Evolutionary conservation across 2,329 filamentous ascomycete species (phyloP), one percentile per base, ranked within the genome.

Genomic region (Fusarium sp.): DNA sequence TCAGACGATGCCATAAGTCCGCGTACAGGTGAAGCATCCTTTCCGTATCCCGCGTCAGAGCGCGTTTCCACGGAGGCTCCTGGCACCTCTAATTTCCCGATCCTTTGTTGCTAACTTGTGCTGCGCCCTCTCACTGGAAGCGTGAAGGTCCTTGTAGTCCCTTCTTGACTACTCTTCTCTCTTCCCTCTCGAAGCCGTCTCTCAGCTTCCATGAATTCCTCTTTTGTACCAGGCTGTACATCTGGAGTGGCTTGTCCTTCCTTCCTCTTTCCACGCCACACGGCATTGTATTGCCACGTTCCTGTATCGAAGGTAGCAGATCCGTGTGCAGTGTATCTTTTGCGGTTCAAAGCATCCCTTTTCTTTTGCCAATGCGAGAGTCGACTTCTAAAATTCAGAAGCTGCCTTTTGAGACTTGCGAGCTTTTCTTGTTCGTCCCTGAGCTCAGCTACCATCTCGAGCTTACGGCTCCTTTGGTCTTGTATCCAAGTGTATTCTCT

Each of bases 151-250:
- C 45, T 14, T 31, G 22, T 10, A 14, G 16, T 11, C 31, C 15
- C n/a, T 20, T 24, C 16, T 7, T 14, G 5, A 5, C 22, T 0
- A 4, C 2, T 15, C 24, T 53, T 5, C 10, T 3, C 0, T 3
- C 9, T 38, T 16, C 14, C n/a, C 22, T 28, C 4, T 47, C 12
- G 18, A 5, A 8, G 26, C 13, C 33, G 15, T 35, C 16, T 35
- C 9, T 35, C 33, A 8, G 15, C 33, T 10, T 35, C 33, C 1
- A 16, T 16, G 18, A 35, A 35, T 15, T 2, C 20, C 12, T 22
- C 33, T 9, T 7, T n/a, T 20, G 13, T 35, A 13, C 9, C 18
- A 16, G 24, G 24, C n/a, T 26, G 10, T 8, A 16, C 20, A 22
- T 28, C 24, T 6, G 7, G 10, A 16, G 4, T 20, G 28, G 18